Evolutionary conservation across 192 early-diverging fungal species (phyloP).

Genomic region (Dissophora ornata): DNA sequence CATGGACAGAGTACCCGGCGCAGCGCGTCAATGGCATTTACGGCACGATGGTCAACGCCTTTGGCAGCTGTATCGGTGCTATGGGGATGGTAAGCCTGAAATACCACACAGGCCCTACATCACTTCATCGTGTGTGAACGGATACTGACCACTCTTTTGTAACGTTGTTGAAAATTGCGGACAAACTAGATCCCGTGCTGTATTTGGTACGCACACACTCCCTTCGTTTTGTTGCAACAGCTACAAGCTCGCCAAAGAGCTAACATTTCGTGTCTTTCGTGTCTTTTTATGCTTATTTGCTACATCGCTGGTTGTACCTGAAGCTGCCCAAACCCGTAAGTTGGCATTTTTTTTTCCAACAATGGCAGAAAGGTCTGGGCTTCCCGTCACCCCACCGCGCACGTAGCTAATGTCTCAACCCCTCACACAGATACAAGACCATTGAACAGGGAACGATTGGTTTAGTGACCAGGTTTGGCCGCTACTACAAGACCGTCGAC

Average conservation of each 20-base stretch:
- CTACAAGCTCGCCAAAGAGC: no score
- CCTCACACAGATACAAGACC: conserved; percentile 64
- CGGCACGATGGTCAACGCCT: conserved; percentile 41
- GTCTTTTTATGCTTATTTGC: not conserved
- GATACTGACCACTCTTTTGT: no score
- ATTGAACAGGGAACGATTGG: conserved; percentile 79
- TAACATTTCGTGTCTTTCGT: not conserved
- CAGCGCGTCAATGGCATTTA: conserved; percentile 43
- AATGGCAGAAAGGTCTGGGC: no score
- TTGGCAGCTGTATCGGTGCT: conserved; percentile 26
- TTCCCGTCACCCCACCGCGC: no score
- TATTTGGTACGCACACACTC: conserved; percentile 36
- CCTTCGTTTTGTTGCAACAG: no score
- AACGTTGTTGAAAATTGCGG: no score
- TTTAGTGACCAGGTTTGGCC: conserved; percentile 73
- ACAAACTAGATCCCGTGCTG: conserved; percentile 52
- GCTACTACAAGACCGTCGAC: conserved; percentile 61
- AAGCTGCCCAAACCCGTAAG: conserved; percentile 49
- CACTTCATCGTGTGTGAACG: no score
- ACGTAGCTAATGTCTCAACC: no score
- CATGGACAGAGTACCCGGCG: conserved; percentile 25
- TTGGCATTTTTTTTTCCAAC: no score
- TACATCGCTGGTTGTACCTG: not conserved
- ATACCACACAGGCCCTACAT: no score
- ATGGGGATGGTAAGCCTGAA: conserved; percentile 49